Evolutionary conservation across 2,329 filamentous ascomycete species (phyloP), one percentile per base, ranked within the genome.

Genomic region (Metarhizium guizhouense): DNA sequence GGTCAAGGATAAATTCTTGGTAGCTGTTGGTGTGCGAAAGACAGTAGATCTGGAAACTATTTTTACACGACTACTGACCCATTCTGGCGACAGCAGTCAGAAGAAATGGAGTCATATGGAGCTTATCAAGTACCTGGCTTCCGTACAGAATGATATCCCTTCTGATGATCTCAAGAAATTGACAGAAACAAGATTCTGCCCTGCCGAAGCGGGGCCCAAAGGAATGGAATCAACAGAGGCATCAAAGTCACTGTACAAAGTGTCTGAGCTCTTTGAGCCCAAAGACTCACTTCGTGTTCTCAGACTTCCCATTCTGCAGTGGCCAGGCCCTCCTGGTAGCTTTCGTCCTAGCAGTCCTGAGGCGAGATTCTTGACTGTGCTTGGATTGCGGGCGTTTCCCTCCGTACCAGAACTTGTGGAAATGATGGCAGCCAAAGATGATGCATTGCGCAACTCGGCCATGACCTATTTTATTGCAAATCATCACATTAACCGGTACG

Each of bases 21-120:
- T 81, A 3, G 82, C 88, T 2, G 76, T 99, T 36, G 93, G 94
- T 3, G 92, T 99, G 30, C 56, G 94, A 57, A 97, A 97, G 74
- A 99, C 94, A 0, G 86, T 99, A 20, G 94, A 99, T 62, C 76
- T 99, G 2, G 90, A 90, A 36, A 93, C 95, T 34, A 95, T 99
- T 34, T 97, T 99, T 64, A 87, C 88, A 29, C 82, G 93, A 48
- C 79, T 99, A 47, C 80, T 96, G 61, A 85, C 81, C 53, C 78
- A 80, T 16, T 76, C 83, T 0, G 65, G 75, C 0, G 74, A 78
- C 14, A 70, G 69, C 10, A 75, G 76, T n/a, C 79, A 80, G 30
- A 80, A 79, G 58, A 85, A 85, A 68, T 96, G 90, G 89, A 96
- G 90, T 56, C 93, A 97, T 67, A 85, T 96, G 58, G 93, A 99